Evolutionary conservation across 2,329 filamentous ascomycete species (phyloP), one percentile per base, ranked within the genome.

Genomic region (Catunica adiposa): DNA sequence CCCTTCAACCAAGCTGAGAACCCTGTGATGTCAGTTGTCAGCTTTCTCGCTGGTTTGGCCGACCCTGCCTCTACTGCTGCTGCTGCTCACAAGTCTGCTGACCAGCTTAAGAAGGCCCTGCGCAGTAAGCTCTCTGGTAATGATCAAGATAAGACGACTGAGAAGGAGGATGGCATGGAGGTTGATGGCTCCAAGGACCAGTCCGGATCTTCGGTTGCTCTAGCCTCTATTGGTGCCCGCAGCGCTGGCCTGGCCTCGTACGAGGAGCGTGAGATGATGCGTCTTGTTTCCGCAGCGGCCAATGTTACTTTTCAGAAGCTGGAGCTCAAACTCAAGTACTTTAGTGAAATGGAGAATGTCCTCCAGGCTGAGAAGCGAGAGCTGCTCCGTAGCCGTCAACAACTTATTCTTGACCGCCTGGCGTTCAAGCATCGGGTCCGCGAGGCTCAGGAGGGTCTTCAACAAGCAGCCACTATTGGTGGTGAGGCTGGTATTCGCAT

Each of bases 291-390:
- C 1, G 85, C 89, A 4, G 88, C 89, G 0, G 87, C 95, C 54
- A 98, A 98, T 66, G 77, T 94, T 11, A 90, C 87, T n/a, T 74
- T 97, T 34, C 84, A 95, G 66, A 98, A 98, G 70, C 82, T 97
- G 60, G 89, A 97, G 69, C 74, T 97, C 63, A 98, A 98, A 71
- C 77, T 98, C 58, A 83, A 88, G 64, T 94, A 97, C 67, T 98
- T 98, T 70, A 84, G 86, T 63, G 92, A 98, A 68, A 89, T 98
- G 78, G 92, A 98, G 69, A 78, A 86, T 17, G 83, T 96, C 47
- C 75, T 98, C 53, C 86, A 94, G 63, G 88, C 89, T 4, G 92
- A 98, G 71, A 83, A 90, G 58, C 80, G 89, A 59, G 92, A 98
- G 68, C 76, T 98, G 22, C 92, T 98, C 69, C 81, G 89, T 57